These are phyloP conservation scores for Garcia nutans DNA, from an alignment of 345 rosid species.

Conservation along the genomic window DNA sequence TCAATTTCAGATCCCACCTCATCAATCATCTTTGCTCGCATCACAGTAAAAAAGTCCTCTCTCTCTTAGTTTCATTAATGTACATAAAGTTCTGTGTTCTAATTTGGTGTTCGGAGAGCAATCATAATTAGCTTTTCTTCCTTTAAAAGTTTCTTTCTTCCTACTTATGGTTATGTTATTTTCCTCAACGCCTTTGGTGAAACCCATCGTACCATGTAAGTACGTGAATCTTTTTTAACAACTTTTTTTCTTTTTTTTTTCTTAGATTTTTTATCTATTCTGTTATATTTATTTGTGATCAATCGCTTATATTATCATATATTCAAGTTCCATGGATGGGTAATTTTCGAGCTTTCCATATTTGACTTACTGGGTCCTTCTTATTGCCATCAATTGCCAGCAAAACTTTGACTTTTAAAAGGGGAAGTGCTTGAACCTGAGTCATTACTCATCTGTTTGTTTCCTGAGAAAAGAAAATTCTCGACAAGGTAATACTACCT, in stretches of 20 bases:
- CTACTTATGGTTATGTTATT: no score
- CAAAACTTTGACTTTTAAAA: background rate
- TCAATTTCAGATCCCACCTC: conserved; percentile 15
- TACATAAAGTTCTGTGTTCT: no score
- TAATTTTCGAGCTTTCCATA: background rate
- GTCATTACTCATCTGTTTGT: background rate
- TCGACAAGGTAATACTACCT: background rate
- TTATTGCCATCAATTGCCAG: background rate
- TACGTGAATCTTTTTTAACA: background rate
- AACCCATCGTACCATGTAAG: conserved; percentile 25
- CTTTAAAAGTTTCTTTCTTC: no score
- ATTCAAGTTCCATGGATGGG: background rate
- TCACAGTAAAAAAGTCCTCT: background rate
- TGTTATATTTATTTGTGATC: background rate
- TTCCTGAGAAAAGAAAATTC: conserved; percentile 9
- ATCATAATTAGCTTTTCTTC: no score
- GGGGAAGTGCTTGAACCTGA: background rate
- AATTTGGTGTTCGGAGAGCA: no score
- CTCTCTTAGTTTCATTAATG: background rate
- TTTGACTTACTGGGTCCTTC: background rate
- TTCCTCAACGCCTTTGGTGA: background rate
- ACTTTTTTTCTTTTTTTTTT: background rate
- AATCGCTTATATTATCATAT: background rate
- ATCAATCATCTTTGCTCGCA: background rate
- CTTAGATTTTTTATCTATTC: background rate